Evolutionary conservation across 768 basidiomycete genomes (phyloP).

Genomic region (Boletus rubroflammeus): DNA sequence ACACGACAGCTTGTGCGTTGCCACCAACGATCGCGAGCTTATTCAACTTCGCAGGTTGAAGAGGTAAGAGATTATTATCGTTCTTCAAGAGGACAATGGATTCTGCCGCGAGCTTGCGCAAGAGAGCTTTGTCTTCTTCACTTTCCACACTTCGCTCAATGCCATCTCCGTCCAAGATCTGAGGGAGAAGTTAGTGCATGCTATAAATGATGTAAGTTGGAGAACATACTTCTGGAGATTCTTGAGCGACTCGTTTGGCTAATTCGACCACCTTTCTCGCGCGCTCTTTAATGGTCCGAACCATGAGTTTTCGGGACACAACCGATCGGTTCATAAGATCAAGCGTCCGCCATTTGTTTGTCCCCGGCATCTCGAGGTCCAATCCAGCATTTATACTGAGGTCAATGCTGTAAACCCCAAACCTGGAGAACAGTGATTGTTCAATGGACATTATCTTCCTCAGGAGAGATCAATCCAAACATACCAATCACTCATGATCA

Average conservation of each 20-base stretch:
- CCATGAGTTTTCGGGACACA: slow-evolving; percentile 57
- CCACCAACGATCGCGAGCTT: slow-evolving; percentile 72
- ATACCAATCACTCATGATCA: slow-evolving; percentile 83
- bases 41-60: slow-evolving; percentile 44
- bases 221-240: slow-evolving; percentile 57
- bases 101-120: slow-evolving; percentile 64
- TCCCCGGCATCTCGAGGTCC: slow-evolving; percentile 78
- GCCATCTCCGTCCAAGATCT: slow-evolving; percentile 72
- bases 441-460: not conserved
- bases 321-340: slow-evolving; percentile 63
- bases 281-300: slow-evolving; percentile 62
- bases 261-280: slow-evolving; percentile 63
- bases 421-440: slow-evolving; percentile 40
- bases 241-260: slow-evolving; percentile 64
- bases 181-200: not conserved
- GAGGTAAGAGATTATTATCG: slow-evolving; percentile 38
- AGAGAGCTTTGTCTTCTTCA: slow-evolving; percentile 56
- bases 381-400: slow-evolving; percentile 69
- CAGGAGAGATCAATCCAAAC: not conserved
- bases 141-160: slow-evolving; percentile 60
- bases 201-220: not conserved
- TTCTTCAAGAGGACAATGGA: slow-evolving; percentile 79
- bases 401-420: slow-evolving; percentile 67
- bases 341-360: slow-evolving; percentile 71
- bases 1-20: slow-evolving; percentile 59